Evolutionary conservation across 148 eudicot species (phyloP).

Genomic region (Chenopodium berlandieri): DNA sequence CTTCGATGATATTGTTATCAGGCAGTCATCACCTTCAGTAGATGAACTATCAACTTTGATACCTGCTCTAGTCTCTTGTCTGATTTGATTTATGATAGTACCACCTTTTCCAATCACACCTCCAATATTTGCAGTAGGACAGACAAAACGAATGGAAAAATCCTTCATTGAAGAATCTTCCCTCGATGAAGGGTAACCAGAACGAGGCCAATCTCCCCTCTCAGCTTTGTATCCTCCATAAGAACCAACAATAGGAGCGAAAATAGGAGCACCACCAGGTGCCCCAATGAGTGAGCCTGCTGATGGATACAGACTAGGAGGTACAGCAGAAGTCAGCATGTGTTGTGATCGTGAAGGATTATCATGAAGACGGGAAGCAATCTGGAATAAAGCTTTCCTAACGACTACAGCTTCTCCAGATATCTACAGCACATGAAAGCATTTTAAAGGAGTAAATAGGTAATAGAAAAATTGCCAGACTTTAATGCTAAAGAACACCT

Average conservation of each 20-base stretch:
- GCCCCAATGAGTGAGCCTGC: constrained; percentile 69
- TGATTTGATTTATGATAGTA: constrained; percentile 81
- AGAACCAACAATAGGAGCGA: constrained; percentile 62
- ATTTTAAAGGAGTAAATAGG: not conserved
- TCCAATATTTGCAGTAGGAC: constrained; percentile 82
- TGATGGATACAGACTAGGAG: constrained; percentile 53
- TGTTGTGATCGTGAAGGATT: constrained; percentile 96
- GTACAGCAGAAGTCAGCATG: constrained; percentile 67
- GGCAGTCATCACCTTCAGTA: constrained; percentile 80
- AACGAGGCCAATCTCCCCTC: constrained; percentile 66
- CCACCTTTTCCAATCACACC: constrained; percentile 99
- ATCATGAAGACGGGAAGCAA: constrained; percentile 87
- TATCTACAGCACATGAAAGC: constrained; percentile 39
- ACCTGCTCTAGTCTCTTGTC: constrained; percentile 82
- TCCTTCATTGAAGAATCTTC: constrained; percentile 70
- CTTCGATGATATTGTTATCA: constrained; percentile 69
- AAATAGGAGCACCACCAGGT: constrained; percentile 57
- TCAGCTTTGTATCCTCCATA: constrained; percentile 87
- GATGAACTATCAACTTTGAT: constrained; percentile 93
- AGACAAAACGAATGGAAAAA: constrained; percentile 78
- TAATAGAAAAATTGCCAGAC: not conserved
- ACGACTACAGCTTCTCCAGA: constrained; percentile 77
- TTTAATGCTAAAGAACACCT: not conserved
- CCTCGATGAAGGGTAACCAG: constrained; percentile 61
- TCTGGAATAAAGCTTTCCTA: constrained; percentile 73